Conservation (phyloP, 164 flowering plant species). For the Berberis thunbergii region DNA sequence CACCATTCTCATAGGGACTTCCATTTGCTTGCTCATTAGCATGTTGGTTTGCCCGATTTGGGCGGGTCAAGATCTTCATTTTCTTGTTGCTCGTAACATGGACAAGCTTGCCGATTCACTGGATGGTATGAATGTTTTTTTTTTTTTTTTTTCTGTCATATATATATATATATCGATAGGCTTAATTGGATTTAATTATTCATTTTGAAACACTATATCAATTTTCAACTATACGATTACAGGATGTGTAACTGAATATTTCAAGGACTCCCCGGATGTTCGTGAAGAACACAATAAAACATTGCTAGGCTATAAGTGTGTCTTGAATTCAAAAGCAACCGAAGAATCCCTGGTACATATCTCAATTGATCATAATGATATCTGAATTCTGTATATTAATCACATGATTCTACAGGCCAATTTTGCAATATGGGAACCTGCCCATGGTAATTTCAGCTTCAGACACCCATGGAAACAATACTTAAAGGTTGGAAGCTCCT, state of each 20-base stretch:
- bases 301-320: slow-evolving; percentile 46
- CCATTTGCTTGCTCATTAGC: slow-evolving; percentile 41
- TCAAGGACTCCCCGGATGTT: slow-evolving; percentile 5
- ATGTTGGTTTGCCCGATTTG: slow-evolving; percentile 13
- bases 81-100: slow-evolving; percentile 16
- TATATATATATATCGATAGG: not conserved
- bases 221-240: not conserved
- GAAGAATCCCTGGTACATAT: slow-evolving; percentile 54
- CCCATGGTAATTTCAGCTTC: slow-evolving; percentile 62
- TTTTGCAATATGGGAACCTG: slow-evolving; percentile 83
- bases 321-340: slow-evolving; percentile 44
- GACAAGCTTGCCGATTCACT: slow-evolving; percentile 34
- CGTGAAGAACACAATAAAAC: slow-evolving; percentile 11
- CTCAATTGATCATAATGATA: no score
- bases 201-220: no score
- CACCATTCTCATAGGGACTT: slow-evolving; percentile 69
- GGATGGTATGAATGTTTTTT: slow-evolving; percentile 30
- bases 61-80: slow-evolving; percentile 39
- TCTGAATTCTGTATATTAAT: no score
- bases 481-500: slow-evolving; percentile 44
- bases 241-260: slow-evolving; percentile 42
- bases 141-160: not conserved
- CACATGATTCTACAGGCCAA: slow-evolving; percentile 37
- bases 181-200: no score
- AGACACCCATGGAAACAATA: slow-evolving; percentile 77